These are phyloP conservation scores for Colletotrichum neosansevieriae DNA, from an alignment of 2,329 filamentous ascomycete species.

Conservation along the genomic window DNA sequence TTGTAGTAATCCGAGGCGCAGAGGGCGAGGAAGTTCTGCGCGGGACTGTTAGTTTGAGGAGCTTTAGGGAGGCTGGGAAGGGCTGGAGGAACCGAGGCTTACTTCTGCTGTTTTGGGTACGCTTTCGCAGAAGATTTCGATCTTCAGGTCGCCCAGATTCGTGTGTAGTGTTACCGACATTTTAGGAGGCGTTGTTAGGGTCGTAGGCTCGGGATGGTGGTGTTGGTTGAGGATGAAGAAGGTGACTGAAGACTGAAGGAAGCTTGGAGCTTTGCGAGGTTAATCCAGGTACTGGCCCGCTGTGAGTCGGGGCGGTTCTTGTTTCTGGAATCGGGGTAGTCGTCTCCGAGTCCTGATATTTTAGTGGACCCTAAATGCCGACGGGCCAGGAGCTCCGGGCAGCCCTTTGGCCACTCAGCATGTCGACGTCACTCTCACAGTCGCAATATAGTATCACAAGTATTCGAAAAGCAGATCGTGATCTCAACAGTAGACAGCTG, in stretches of 20 bases:
- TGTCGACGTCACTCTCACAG: too few species aligned
- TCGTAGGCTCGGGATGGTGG: conserved; percentile 1
- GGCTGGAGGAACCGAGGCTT: conserved; percentile 43
- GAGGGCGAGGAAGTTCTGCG: conserved; percentile 86
- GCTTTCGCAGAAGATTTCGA: conserved; percentile 95
- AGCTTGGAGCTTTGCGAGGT: conserved; percentile 31
- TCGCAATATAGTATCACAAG: too few species aligned
- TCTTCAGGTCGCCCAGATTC: conserved; percentile 88
- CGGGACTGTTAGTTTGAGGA: conserved; percentile 33
- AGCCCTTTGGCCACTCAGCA: background rate
- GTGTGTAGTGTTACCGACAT: conserved; percentile 87
- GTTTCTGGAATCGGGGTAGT: conserved; percentile 9
- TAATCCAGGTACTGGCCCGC: conserved; percentile 4
- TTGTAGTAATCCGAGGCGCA: conserved; percentile 85
- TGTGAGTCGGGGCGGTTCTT: background rate
- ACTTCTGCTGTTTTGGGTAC: conserved; percentile 93
- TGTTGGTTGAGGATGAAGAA: background rate
- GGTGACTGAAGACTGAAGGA: background rate
- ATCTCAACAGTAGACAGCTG: too few species aligned
- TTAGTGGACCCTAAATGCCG: background rate
- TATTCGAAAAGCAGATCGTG: too few species aligned
- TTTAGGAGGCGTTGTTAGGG: conserved; percentile 6
- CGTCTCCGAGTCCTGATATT: conserved; percentile 19
- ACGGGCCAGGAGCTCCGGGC: background rate
- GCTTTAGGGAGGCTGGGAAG: background rate